Percentiles rank a stretch among this genome's conserved stretches.
Evolutionary conservation across 176 grass and related monocot species (phyloP).

Genomic region (Musa schizocarpa): DNA sequence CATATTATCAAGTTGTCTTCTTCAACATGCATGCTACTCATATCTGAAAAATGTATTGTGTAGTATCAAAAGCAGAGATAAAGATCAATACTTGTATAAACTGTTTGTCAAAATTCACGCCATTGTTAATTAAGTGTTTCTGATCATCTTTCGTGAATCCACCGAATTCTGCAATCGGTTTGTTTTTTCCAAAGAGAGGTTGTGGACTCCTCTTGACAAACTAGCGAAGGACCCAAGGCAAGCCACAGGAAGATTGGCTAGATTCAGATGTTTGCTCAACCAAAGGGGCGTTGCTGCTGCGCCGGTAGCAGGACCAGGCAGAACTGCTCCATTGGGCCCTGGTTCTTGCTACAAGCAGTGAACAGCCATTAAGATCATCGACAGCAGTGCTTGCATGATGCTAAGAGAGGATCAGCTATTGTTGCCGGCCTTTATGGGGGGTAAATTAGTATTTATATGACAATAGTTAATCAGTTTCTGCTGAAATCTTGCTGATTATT

Average conservation of each 20-base stretch:
- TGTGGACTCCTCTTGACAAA: conserved; percentile 64
- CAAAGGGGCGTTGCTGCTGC: conserved; percentile 87
- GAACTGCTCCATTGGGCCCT: conserved; percentile 45
- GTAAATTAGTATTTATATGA: background rate
- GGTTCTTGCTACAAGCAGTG: conserved; percentile 70
- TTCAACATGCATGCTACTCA: no score
- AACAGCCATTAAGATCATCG: background rate
- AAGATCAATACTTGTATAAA: no score
- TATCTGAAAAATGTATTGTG: no score
- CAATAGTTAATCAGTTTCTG: background rate
- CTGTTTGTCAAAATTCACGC: background rate
- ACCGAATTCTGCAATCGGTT: background rate
- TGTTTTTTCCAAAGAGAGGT: conserved; percentile 45
- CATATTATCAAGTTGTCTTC: no score
- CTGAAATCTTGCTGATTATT: background rate
- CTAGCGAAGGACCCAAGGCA: conserved; percentile 46
- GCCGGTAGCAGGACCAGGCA: conserved; percentile 44
- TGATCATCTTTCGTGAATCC: background rate
- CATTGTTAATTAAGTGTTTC: background rate
- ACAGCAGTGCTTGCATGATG: background rate
- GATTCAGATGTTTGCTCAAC: conserved; percentile 92
- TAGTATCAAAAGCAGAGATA: no score
- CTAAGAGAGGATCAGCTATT: background rate
- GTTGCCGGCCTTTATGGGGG: background rate
- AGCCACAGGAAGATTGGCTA: conserved; percentile 54